Base-by-base conservation (phyloP, 148 eudicot genomes). In the Vaccinium darrowii region DNA sequence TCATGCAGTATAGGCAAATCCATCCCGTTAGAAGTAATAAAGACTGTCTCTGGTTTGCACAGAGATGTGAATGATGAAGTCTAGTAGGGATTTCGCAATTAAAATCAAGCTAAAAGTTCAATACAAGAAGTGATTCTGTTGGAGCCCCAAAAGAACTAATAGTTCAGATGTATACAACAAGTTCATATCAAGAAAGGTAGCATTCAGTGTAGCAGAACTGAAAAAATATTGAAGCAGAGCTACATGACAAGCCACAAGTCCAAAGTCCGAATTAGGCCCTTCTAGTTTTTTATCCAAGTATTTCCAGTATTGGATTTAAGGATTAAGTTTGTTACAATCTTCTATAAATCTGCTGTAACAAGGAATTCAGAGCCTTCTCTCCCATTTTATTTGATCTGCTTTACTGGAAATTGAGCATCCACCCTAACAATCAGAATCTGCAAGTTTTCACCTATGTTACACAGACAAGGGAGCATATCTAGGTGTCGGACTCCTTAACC, bases 181-280 rank as follows among this genome's bases (percentile, higher is more conserved):
- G 25, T 62, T 62, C 69, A 62, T 62, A n/a, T 62, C 69, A 62
- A 62, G 27, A 62, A n/a, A 62, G 69, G 58, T 56, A 62, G 71
- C 71, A 65, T 65, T 65, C 30, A 65, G 30, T 23, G 71, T 65
- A 65, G 71, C 69, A 65, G 30, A 62, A 62, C 1, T 62, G 25
- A 21, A 16, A 62, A 62, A 6, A 19, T 19, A 18, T 19, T 7
- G 67, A 60, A 23, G 43, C 43, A 30, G 16, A 71, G 43, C 75
- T 30, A 71, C 30, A 71, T 71, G 75, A 71, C 43, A 12, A 71
- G 11, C 43, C 16, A 33, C 5, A 30, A 71, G n/a, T 39, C 39
- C n/a, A 39, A 73, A 36, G 50, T 2, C 18, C 51, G 3, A 73
- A 36, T 73, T 36, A 72, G 43, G 51, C 50, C 39, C 49, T 18